A percentile compares a stretch with the other conserved stretches of the same genome.
Evolutionary conservation across 345 rosid genomes (phyloP).

Genomic region (Rhizophora mangle): DNA sequence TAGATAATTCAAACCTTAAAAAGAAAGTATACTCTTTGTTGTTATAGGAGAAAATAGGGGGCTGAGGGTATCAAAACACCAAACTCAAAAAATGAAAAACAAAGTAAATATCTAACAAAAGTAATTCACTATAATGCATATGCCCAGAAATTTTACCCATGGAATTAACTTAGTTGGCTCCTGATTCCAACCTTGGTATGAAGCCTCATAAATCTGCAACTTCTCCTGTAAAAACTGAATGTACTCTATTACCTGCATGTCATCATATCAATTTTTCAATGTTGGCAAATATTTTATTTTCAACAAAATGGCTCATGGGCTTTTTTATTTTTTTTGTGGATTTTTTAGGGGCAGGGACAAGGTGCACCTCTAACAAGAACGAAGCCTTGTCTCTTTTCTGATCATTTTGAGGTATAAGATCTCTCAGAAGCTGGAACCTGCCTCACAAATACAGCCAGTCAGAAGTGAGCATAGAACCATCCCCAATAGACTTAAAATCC

Average conservation of each 20-base stretch:
- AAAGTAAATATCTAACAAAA: background rate
- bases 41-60: background rate
- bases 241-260: constrained; percentile 35
- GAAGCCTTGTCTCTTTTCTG: constrained; percentile 38
- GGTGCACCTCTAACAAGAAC: constrained; percentile 30
- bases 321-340: too few species aligned
- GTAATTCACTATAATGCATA: background rate
- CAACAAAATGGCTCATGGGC: background rate
- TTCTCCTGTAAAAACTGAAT: constrained; percentile 32
- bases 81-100: background rate
- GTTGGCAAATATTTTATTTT: background rate
- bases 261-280: background rate
- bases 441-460: background rate
- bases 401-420: constrained; percentile 34
- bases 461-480: background rate
- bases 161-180: constrained; percentile 26
- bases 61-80: background rate
- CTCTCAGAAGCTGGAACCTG: constrained; percentile 34
- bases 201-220: constrained; percentile 23
- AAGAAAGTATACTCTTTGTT: background rate
- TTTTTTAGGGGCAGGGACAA: too few species aligned
- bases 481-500: background rate
- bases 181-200: constrained; percentile 27
- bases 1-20: background rate
- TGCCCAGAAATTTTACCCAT: constrained; percentile 21